A percentile compares a stretch with the other conserved stretches of the same genome.
Conservation (phyloP, 2,329 filamentous ascomycete genomes). For the Neoscytalidium dimidiatum region DNA sequence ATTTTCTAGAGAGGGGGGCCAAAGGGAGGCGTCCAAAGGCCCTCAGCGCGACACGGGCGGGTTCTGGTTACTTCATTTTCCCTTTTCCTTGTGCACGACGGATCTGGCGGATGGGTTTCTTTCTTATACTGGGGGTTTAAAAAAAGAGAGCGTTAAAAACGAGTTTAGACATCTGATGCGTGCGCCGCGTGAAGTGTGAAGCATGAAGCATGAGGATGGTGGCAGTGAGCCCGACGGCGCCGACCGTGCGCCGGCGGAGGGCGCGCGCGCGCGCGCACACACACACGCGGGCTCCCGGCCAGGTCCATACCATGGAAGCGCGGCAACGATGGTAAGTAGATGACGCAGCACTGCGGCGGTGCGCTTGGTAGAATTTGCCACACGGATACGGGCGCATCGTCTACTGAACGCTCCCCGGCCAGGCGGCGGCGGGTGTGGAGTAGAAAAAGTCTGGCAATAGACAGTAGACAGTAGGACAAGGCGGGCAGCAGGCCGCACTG, state of each 20-base stretch:
- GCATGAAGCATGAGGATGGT: background rate
- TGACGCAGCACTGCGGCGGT: slow-evolving; percentile 6
- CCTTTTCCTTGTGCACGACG: slow-evolving; percentile 13
- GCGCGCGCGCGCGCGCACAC: background rate
- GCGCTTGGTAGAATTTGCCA: background rate
- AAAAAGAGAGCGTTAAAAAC: slow-evolving; percentile 19
- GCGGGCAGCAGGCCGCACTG: slow-evolving; percentile 11
- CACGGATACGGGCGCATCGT: background rate
- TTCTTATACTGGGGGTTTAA: slow-evolving; percentile 13
- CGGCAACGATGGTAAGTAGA: background rate
- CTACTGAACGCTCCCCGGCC: background rate
- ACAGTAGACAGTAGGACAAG: background rate
- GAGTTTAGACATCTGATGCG: background rate
- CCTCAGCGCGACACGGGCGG: slow-evolving; percentile 10
- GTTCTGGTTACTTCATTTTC: slow-evolving; percentile 8
- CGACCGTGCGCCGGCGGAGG: background rate
- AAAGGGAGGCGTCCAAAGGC: slow-evolving; percentile 19
- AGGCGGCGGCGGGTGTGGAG: background rate
- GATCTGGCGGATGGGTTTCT: slow-evolving; percentile 3
- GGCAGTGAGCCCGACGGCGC: background rate
- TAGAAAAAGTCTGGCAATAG: too few species aligned
- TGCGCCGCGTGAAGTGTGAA: background rate
- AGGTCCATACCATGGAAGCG: too few species aligned
- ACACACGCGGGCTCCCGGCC: too few species aligned
- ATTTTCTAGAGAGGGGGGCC: slow-evolving; percentile 19